A percentile compares a stretch with the other conserved stretches of the same genome.
These are phyloP conservation scores for Hygrocybe punicea DNA, from an alignment of 768 basidiomycete genomes.

Conservation along the genomic window DNA sequence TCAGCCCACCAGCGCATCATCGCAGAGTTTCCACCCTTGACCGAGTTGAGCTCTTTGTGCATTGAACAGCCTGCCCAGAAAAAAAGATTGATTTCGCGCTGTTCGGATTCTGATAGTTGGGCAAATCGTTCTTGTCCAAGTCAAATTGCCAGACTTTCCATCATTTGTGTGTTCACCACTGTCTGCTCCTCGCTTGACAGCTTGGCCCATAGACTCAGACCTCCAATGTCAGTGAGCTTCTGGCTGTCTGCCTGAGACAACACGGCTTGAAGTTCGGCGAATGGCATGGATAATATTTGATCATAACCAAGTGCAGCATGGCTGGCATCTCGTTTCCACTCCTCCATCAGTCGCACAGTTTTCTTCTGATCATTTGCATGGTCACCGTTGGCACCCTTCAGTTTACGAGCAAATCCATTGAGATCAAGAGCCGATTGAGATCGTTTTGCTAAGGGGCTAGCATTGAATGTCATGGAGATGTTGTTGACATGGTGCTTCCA, in stretches of 20 bases:
- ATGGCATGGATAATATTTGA: constrained; percentile 6
- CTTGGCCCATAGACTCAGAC: constrained; percentile 22
- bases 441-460: not conserved
- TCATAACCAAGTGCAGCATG: constrained; percentile 17
- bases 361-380: constrained; percentile 24
- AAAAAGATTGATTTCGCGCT: constrained; percentile 23
- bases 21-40: constrained; percentile 28
- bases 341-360: constrained; percentile 11
- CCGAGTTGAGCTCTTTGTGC: constrained; percentile 38
- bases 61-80: constrained; percentile 38
- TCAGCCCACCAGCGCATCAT: constrained; percentile 17
- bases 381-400: constrained; percentile 26
- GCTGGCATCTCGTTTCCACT: constrained; percentile 12
- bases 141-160: constrained; percentile 13
- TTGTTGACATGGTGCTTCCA: not conserved
- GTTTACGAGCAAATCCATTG: not conserved
- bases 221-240: constrained; percentile 26
- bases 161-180: constrained; percentile 13
- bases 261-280: constrained; percentile 16
- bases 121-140: constrained; percentile 24
- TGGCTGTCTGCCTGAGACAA: constrained; percentile 17
- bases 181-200: constrained; percentile 20
- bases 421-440: not conserved
- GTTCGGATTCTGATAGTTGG: constrained; percentile 15
- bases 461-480: not conserved